Base-by-base conservation (phyloP, 1,284 basidiomycete species). In the Ustilago nuda region DNA sequence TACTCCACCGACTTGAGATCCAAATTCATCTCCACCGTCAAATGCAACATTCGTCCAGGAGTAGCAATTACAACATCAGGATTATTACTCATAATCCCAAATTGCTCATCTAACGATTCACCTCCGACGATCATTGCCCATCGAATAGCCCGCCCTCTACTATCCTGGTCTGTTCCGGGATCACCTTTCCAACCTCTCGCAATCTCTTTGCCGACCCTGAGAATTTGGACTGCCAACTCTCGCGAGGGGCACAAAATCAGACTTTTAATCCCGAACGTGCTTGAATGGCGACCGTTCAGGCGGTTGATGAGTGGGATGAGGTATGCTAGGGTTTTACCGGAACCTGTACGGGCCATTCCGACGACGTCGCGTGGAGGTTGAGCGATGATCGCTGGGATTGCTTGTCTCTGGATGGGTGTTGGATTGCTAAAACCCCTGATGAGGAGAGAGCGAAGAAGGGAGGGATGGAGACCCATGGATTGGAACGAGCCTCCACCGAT, bases 71-170 rank as follows among this genome's bases (percentile, higher is more conserved):
- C 78, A 50, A 85, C 80, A 50, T 85, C 97, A 0, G 97, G 97
- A 82, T 95, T 97, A 84, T 89, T 92, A 9, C 94, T 91, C 84
- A 99, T 94, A 90, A 94, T 92, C 84, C 95, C 92, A 78, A 99
- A 99, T 84, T 99, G 97, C 82, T 96, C 94, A 78, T 99, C 95
- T 86, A 99, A 83, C 41, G 92, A 91, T 85, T 99, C 97, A 65
- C 97, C 97, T 80, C 97, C 97, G 53, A 99, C 95, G 57, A 99
- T 89, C 52, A 99, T 88, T 62, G 94, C 93, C 97, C 97, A 99
- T 55, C 94, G 89, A 64, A 99, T 87, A 43, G 87, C 89, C 82
- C 94, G 89, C 15, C 79, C 76, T 48, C 78, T 65, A 55, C 88
- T 89, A 5, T 89, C 89, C 27, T 88, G 90, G 27, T 82, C 81